A percentile compares a stretch with the other conserved stretches of the same genome.
Conservation (phyloP, 2,329 filamentous ascomycete species). For the Trichoderma koningiopsis region DNA sequence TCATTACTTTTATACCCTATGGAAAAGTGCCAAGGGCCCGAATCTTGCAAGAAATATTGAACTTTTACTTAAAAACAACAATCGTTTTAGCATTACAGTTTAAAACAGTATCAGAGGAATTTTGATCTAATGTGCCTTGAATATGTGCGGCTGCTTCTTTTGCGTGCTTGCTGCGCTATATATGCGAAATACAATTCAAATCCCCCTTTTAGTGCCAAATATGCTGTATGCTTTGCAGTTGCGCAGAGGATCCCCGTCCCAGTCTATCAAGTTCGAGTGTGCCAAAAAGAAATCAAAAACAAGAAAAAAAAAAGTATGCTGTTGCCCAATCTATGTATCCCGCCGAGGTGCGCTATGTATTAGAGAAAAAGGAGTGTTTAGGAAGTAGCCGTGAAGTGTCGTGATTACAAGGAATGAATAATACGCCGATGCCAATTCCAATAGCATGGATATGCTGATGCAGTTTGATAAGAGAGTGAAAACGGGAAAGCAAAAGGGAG, state of each 20-base stretch:
- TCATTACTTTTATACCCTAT: not conserved
- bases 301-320: slow-evolving; percentile 1
- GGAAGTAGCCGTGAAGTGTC: slow-evolving; percentile 22
- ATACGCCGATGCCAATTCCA: slow-evolving; percentile 23
- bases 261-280: slow-evolving; percentile 23
- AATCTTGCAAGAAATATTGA: not conserved
- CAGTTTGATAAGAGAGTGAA: not conserved
- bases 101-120: not conserved
- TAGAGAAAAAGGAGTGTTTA: slow-evolving; percentile 20
- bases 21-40: not conserved
- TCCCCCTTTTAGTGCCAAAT: slow-evolving; percentile 20
- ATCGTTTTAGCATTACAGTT: not conserved
- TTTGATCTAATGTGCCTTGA: not conserved
- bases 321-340: slow-evolving; percentile 25
- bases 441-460: slow-evolving; percentile 11
- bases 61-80: not conserved
- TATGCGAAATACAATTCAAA: slow-evolving; percentile 19
- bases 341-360: not conserved
- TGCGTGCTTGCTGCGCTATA: slow-evolving; percentile 17
- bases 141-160: slow-evolving; percentile 11
- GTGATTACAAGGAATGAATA: slow-evolving; percentile 13
- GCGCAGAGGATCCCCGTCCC: not conserved
- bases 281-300: not conserved
- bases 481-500: not conserved
- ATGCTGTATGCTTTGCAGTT: slow-evolving; percentile 11